Base-by-base conservation (phyloP, 257 asterid genomes). In the Forsythia viridissima region DNA sequence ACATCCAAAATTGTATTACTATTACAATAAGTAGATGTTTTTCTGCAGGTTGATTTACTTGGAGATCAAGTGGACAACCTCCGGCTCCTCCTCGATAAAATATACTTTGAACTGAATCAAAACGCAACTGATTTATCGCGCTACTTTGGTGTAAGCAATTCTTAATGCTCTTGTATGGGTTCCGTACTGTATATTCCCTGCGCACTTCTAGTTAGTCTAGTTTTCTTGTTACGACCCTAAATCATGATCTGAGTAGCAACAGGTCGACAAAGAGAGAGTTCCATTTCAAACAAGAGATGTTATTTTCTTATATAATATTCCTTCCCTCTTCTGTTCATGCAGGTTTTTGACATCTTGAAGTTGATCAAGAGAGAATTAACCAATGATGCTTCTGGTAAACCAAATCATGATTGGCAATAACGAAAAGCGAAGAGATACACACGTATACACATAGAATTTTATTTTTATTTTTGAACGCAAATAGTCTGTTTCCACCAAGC, bases 1-100 rank as follows among this genome's bases (percentile, higher is more conserved):
- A 24, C 15, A 2, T 72, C 41, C 43, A 8, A 57, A n/a, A n/a
- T 15, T 41, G 41, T 43, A 34, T 40, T 39, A 67, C 43, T 34
- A 5, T 0, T 4, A 48, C n/a, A 3, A 7, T 59, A 6, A 69
- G 16, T 46, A 36, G 37, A 12, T 69, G 76, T 63, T 36, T 71
- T 8, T 16, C 8, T 73, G 72, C 77, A 92, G 97, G 98, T 94
- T 69, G 96, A 94, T 90, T 79, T 91, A 78, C 93, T 92, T 7
- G 98, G 95, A 30, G 90, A 94, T 88, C 91, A 92, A 72, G 98
- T 91, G 77, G 96, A 92, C 24, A 70, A 83, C 63, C 96, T 90
- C 34, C 55, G 86, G 37, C 67, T 72, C 37, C 86, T 92, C 69
- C 92, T 94, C 30, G 84, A 91, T 81, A 90, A 77, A 51, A 80